Base-by-base conservation (phyloP, 257 asterid genomes). In the Solanum rostratum region DNA sequence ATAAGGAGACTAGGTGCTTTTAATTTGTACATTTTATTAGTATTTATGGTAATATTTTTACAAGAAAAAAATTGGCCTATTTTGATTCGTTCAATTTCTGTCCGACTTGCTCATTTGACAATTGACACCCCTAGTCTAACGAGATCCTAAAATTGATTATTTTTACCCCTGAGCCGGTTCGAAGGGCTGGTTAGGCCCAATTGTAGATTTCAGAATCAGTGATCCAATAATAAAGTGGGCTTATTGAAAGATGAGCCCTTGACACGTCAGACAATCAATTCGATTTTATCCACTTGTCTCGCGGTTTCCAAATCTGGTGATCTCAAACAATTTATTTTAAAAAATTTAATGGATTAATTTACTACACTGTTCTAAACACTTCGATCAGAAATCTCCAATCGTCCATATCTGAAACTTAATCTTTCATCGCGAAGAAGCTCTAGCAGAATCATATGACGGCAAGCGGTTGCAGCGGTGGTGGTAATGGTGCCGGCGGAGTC, bases 361-460 rank as follows among this genome's bases (percentile, higher is more conserved):
- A 30, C 46, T 30, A 13, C 37, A 27, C 62, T 76, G 62, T 76
- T 49, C 62, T 76, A 6, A 76, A 49, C 62, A 49, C 54, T n/a
- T 71, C 80, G 1, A 71, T 43, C 33, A 71, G 33, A 71, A 46
- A 49, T 76, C 43, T 24, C 62, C 62, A 24, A 45, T 46, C 41
- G 2, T 46, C 62, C 81, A 27, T 24, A 76, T 76, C 82, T 27
- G 24, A 49, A 46, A 46, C 43, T 15, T 24, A 20, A 14, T 46
- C 39, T 6, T n/a, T 71, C 37, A 43, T 71, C 80, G 7, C 37
- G 49, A 20, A 39, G 29, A 43, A 69, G 52, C 30, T 70, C 19
- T n/a, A 22, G 57, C 54, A 71, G 12, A 45, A 73, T 10, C 78
- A 18, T n/a, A 87, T 85, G 90, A 79, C 82, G 63, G 73, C 29